Percentiles rank a stretch among this genome's conserved stretches.
phyloP scores from a whole-genome alignment of 495 filamentous ascomycete species.

The Penicillium angulare region DNA sequence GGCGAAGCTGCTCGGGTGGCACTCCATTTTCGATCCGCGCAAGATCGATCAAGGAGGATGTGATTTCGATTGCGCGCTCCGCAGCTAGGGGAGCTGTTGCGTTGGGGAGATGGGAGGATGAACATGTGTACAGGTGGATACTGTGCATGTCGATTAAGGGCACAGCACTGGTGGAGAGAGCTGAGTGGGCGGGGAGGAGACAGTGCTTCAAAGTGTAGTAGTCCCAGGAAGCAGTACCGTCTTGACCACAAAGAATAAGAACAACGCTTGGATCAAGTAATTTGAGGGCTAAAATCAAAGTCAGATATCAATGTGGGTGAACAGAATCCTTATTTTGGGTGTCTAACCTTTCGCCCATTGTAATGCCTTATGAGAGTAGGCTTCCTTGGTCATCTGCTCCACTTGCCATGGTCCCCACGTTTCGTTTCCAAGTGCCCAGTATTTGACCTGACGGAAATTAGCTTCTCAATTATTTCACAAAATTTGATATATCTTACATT shows the following conservation, averaged over 20 bases:
- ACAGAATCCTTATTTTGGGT: neutral
- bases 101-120: conserved; percentile 53
- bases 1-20: conserved; percentile 51
- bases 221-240: conserved; percentile 68
- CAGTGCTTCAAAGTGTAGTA: conserved; percentile 67
- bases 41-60: conserved; percentile 66
- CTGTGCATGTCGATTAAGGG: conserved; percentile 68
- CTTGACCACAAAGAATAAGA: conserved; percentile 71
- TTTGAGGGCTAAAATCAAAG: conserved; percentile 54
- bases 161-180: conserved; percentile 47
- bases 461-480: neutral
- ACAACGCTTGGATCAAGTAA: conserved; percentile 65
- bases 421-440: conserved; percentile 73
- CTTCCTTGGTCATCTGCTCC: conserved; percentile 69
- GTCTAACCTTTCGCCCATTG: conserved; percentile 70
- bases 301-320: neutral
- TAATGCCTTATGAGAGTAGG: conserved; percentile 70
- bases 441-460: conserved; percentile 46
- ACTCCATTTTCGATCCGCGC: conserved; percentile 68
- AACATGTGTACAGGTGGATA: conserved; percentile 69
- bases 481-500: conserved; percentile 40
- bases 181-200: conserved; percentile 37
- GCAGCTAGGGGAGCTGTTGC: conserved; percentile 66
- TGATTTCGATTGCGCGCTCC: conserved; percentile 72
- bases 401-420: conserved; percentile 80